A percentile compares a stretch with the other conserved stretches of the same genome.
Conservation (phyloP, 1,139 yeast species). For the Yamadazyma jaroonii region DNA sequence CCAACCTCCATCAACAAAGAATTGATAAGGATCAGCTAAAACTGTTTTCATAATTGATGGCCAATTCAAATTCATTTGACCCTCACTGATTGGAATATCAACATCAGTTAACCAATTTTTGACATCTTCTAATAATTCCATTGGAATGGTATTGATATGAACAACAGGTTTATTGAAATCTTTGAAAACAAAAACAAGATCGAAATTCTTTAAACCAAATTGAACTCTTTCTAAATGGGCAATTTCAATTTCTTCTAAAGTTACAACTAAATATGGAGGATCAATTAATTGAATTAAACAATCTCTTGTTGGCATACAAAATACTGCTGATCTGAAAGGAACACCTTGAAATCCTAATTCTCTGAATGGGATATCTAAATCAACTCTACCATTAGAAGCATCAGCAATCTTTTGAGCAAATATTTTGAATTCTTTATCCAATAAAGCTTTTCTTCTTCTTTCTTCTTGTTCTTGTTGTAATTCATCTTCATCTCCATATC, state of each 20-base stretch:
- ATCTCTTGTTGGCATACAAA: slow-evolving; percentile 96
- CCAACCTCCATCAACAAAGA: slow-evolving; percentile 97
- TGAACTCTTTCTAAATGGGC: slow-evolving; percentile 97
- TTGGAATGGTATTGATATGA: slow-evolving; percentile 92
- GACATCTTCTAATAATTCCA: slow-evolving; percentile 86
- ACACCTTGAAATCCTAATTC: slow-evolving; percentile 98
- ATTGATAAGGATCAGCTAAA: slow-evolving; percentile 88
- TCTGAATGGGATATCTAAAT: slow-evolving; percentile 91
- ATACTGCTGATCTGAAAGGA: slow-evolving; percentile 90
- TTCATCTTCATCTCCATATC: slow-evolving; percentile 98
- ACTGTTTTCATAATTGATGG: slow-evolving; percentile 92
- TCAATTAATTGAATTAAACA: slow-evolving; percentile 92
- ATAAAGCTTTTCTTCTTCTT: slow-evolving; percentile 82
- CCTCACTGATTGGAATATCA: slow-evolving; percentile 92
- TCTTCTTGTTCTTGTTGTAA: slow-evolving; percentile 98
- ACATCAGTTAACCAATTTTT: slow-evolving; percentile 96
- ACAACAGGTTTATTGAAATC: slow-evolving; percentile 86
- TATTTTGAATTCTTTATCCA: slow-evolving; percentile 87
- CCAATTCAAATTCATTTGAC: slow-evolving; percentile 97
- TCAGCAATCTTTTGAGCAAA: slow-evolving; percentile 92
- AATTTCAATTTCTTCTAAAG: slow-evolving; percentile 87
- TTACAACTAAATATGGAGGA: slow-evolving; percentile 91
- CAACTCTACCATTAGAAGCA: slow-evolving; percentile 75
- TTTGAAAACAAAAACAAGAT: slow-evolving; percentile 90
- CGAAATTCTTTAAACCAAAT: slow-evolving; percentile 95